These are phyloP conservation scores for Sporodiniella umbellata DNA, from an alignment of 371 early-diverging fungal genomes.

Conservation along the genomic window DNA sequence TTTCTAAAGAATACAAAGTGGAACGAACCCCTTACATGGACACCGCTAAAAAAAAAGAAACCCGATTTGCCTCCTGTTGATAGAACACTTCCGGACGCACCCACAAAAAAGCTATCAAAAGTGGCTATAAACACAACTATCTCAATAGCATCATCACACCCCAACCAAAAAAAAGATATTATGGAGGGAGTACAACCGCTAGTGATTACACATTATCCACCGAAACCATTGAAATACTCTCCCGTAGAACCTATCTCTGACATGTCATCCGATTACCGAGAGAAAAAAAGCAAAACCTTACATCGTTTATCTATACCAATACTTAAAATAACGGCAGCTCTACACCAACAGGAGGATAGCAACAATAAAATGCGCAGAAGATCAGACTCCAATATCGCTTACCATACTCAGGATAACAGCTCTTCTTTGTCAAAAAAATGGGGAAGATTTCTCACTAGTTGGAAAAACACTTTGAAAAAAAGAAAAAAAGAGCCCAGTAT, in stretches of 20 bases:
- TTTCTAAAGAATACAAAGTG: constrained; percentile 17
- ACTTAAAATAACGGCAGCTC: constrained; percentile 7
- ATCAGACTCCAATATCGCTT: constrained; percentile 15
- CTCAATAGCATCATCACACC: constrained; percentile 1
- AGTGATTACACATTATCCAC: constrained; percentile 30
- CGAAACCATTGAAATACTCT: constrained; percentile 24
- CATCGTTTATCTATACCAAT: constrained; percentile 19
- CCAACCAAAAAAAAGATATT: not conserved
- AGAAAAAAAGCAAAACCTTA: constrained; percentile 3
- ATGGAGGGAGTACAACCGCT: constrained; percentile 14
- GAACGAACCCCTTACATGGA: constrained; percentile 4
- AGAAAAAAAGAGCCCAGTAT: not conserved
- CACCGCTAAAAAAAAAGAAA: constrained; percentile 15
- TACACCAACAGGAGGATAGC: not conserved
- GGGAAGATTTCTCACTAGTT: constrained; percentile 10
- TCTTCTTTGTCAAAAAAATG: constrained; percentile 10
- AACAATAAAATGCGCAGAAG: constrained; percentile 5
- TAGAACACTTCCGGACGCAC: constrained; percentile 2
- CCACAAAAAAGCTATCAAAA: constrained; percentile 6
- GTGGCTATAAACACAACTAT: constrained; percentile 21
- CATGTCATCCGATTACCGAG: not conserved
- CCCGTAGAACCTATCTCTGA: constrained; percentile 26
- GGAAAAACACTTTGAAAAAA: constrained; percentile 2
- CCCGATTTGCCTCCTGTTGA: constrained; percentile 1
- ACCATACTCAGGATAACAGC: not conserved